These are phyloP conservation scores for Zasmidium cellare DNA, from an alignment of 2,329 filamentous ascomycete genomes.

Conservation along the genomic window DNA sequence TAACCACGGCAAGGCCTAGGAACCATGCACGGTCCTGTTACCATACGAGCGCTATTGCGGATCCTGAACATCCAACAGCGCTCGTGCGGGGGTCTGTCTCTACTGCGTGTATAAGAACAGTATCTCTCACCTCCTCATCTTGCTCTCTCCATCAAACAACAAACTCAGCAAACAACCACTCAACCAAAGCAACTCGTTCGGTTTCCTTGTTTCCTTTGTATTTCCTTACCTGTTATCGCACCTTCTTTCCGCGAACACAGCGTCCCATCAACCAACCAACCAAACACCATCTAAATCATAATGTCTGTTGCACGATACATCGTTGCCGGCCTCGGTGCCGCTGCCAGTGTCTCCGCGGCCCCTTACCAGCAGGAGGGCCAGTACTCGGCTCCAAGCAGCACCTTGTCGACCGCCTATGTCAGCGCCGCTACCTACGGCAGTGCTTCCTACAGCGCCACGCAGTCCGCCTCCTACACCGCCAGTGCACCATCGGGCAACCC, in stretches of 20 bases:
- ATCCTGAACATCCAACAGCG: background rate
- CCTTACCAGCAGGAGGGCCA: slow-evolving; percentile 2
- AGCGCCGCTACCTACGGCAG: background rate
- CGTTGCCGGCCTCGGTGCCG: slow-evolving; percentile 15
- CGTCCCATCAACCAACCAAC: background rate
- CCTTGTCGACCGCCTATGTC: background rate
- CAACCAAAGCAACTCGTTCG: background rate
- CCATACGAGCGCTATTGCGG: background rate
- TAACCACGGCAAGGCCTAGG: background rate
- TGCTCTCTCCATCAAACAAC: background rate
- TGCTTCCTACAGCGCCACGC: no score
- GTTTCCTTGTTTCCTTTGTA: slow-evolving; percentile 9
- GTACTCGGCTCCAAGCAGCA: background rate
- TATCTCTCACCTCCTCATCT: background rate
- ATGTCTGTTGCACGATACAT: slow-evolving; percentile 18
- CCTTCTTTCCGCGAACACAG: background rate
- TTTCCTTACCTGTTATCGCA: slow-evolving; percentile 6
- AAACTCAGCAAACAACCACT: background rate
- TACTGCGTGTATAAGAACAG: background rate
- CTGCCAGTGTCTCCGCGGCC: slow-evolving; percentile 16
- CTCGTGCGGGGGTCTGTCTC: background rate
- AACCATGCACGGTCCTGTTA: background rate
- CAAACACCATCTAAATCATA: background rate
- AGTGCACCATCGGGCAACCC: slow-evolving; percentile 6
- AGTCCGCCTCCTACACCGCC: background rate